phyloP scores from a whole-genome alignment of 2,329 filamentous ascomycete genomes.

The Berkeleyomyces basicola region DNA sequence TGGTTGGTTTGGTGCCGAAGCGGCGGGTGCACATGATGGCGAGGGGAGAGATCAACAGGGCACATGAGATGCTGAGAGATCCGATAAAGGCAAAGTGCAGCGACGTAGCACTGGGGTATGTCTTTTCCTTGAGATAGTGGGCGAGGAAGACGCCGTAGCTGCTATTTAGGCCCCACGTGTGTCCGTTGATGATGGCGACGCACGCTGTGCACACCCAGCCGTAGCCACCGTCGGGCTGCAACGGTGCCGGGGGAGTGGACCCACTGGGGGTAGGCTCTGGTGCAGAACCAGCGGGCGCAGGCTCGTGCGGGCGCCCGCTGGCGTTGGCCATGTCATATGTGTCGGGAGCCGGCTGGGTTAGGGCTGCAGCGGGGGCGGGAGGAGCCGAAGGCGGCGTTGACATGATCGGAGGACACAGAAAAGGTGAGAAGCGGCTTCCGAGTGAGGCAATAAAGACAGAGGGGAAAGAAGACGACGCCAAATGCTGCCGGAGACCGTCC shows the following conservation, averaged over 20 bases:
- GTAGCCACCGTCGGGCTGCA: slow-evolving; percentile 43
- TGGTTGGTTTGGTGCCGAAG: slow-evolving; percentile 45
- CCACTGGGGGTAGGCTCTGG: background rate
- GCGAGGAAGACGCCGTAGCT: slow-evolving; percentile 36
- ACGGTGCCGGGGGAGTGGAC: background rate
- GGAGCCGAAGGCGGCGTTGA: background rate
- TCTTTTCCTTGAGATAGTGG: slow-evolving; percentile 38
- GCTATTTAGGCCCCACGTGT: slow-evolving; percentile 59
- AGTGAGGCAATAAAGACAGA: background rate
- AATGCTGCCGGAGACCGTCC: background rate
- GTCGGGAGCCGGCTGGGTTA: background rate
- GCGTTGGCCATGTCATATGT: background rate
- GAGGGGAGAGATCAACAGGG: slow-evolving; percentile 51
- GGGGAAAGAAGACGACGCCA: background rate
- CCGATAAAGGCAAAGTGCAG: slow-evolving; percentile 67
- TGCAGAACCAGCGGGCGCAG: background rate
- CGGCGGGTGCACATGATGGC: slow-evolving; percentile 43
- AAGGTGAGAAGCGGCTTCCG: background rate
- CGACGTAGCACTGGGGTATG: slow-evolving; percentile 44
- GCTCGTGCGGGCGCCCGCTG: background rate
- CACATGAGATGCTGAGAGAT: slow-evolving; percentile 23
- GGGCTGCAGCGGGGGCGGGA: background rate
- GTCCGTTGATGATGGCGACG: slow-evolving; percentile 40
- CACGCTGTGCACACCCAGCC: slow-evolving; percentile 28
- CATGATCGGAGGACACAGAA: background rate